A percentile compares a stretch with the other conserved stretches of the same genome.
phyloP scores from a whole-genome alignment of 768 basidiomycete species.

The Boletus subcaerulescens region DNA sequence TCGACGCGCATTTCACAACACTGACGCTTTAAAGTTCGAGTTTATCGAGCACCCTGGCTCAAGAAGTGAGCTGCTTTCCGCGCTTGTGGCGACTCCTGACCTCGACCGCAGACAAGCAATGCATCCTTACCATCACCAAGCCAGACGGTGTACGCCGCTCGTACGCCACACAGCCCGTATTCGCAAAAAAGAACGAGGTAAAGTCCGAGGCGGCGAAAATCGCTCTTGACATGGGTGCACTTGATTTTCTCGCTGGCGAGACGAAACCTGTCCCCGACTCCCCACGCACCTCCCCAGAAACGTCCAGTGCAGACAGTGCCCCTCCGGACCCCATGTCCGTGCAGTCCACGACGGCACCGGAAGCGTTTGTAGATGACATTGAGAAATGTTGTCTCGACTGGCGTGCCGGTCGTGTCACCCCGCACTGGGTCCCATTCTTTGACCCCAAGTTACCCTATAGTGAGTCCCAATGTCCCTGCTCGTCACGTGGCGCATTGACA shows the following conservation, averaged over 20 bases:
- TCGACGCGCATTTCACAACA: slow-evolving; percentile 40
- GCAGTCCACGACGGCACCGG: background rate
- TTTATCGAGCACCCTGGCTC: slow-evolving; percentile 40
- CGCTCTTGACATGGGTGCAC: slow-evolving; percentile 57
- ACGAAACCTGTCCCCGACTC: slow-evolving; percentile 35
- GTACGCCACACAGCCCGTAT: slow-evolving; percentile 49
- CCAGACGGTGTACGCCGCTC: slow-evolving; percentile 50
- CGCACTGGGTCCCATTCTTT: slow-evolving; percentile 51
- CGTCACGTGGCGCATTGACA: background rate
- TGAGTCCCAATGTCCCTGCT: slow-evolving; percentile 25
- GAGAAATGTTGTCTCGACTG: slow-evolving; percentile 53
- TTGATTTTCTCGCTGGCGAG: slow-evolving; percentile 53
- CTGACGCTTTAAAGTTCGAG: slow-evolving; percentile 45
- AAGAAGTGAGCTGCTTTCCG: slow-evolving; percentile 30
- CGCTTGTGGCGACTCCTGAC: slow-evolving; percentile 1
- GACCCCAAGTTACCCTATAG: slow-evolving; percentile 45
- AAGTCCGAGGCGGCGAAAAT: slow-evolving; percentile 48
- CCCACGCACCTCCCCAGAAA: slow-evolving; percentile 10
- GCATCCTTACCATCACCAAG: slow-evolving; percentile 58
- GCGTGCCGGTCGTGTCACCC: slow-evolving; percentile 49
- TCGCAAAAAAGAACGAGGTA: slow-evolving; percentile 49
- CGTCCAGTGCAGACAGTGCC: background rate
- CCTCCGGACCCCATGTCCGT: background rate
- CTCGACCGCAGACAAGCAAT: slow-evolving; percentile 46
- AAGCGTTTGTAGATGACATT: slow-evolving; percentile 39